A percentile compares a stretch with the other conserved stretches of the same genome.
Conservation (phyloP, 1,139 yeast genomes). For the Zygoascus meyerae region DNA sequence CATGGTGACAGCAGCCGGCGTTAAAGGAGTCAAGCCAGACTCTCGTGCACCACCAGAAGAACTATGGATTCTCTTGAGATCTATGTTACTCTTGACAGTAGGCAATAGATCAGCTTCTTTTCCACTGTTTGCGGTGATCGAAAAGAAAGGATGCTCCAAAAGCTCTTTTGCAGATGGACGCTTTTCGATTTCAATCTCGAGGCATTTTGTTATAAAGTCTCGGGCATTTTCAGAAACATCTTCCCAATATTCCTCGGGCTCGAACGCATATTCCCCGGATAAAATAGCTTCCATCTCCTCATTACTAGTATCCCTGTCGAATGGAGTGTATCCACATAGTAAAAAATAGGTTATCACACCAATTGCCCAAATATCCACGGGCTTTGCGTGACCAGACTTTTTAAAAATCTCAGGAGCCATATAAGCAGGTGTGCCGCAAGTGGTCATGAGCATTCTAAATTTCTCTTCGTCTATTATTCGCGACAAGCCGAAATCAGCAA, state of each 20-base stretch:
- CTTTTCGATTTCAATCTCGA: slow-evolving; percentile 41
- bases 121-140: slow-evolving; percentile 12
- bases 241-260: slow-evolving; percentile 55
- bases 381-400: slow-evolving; percentile 49
- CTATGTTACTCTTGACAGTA: slow-evolving; percentile 30
- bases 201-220: slow-evolving; percentile 54
- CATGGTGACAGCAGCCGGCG: slow-evolving; percentile 25
- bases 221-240: slow-evolving; percentile 51
- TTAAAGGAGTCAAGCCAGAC: slow-evolving; percentile 6
- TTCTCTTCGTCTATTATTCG: slow-evolving; percentile 41
- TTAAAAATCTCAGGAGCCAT: slow-evolving; percentile 66
- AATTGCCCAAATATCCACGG: slow-evolving; percentile 72
- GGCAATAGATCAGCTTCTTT: slow-evolving; percentile 34
- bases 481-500: slow-evolving; percentile 73
- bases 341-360: slow-evolving; percentile 69
- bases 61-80: slow-evolving; percentile 21
- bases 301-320: slow-evolving; percentile 66
- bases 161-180: slow-evolving; percentile 48
- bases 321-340: slow-evolving; percentile 73
- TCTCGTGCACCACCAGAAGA: slow-evolving; percentile 11
- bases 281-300: slow-evolving; percentile 63
- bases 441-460: slow-evolving; percentile 46
- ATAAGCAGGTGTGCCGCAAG: slow-evolving; percentile 67
- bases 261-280: slow-evolving; percentile 53
- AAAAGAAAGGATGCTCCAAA: slow-evolving; percentile 46